A percentile compares a stretch with the other conserved stretches of the same genome.
Evolutionary conservation across 441 rosid genomes (phyloP).

Genomic region (Isatis lusitanica): DNA sequence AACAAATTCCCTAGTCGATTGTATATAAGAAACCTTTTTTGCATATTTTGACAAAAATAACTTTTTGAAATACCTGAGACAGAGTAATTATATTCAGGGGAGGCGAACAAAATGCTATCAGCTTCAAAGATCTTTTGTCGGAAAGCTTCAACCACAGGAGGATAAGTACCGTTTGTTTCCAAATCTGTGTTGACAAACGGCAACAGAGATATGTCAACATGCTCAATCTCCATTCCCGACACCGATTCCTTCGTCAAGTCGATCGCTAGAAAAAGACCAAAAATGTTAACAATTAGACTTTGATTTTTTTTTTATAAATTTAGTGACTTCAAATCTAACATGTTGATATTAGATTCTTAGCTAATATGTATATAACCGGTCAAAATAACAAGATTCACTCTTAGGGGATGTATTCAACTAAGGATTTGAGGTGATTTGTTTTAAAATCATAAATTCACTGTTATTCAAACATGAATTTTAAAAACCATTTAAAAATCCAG

Average conservation of each 20-base stretch:
- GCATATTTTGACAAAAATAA: too few species aligned
- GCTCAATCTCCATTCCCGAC: slow-evolving; percentile 55
- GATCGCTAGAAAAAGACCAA: slow-evolving; percentile 36
- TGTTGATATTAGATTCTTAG: not conserved
- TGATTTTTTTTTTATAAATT: not conserved
- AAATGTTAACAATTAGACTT: not conserved
- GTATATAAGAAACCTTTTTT: too few species aligned
- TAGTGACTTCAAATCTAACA: not conserved
- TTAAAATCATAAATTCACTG: too few species aligned
- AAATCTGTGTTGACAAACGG: slow-evolving; percentile 82
- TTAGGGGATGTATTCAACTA: too few species aligned
- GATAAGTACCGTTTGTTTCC: slow-evolving; percentile 59
- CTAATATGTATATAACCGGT: not conserved
- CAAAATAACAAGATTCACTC: not conserved
- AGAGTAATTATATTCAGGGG: slow-evolving; percentile 80
- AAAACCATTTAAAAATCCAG: too few species aligned
- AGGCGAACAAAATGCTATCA: slow-evolving; percentile 63
- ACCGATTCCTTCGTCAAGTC: slow-evolving; percentile 49
- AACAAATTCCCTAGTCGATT: not conserved
- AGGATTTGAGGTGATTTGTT: too few species aligned
- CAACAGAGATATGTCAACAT: slow-evolving; percentile 58
- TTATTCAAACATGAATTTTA: too few species aligned
- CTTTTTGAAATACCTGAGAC: slow-evolving; percentile 45
- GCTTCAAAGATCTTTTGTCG: slow-evolving; percentile 54
- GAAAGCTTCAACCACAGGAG: slow-evolving; percentile 62